Percentiles rank a stretch among this genome's conserved stretches.
These are phyloP conservation scores for Musa troglodytarum DNA, from an alignment of 176 grass and related monocot genomes.

Conservation along the genomic window DNA sequence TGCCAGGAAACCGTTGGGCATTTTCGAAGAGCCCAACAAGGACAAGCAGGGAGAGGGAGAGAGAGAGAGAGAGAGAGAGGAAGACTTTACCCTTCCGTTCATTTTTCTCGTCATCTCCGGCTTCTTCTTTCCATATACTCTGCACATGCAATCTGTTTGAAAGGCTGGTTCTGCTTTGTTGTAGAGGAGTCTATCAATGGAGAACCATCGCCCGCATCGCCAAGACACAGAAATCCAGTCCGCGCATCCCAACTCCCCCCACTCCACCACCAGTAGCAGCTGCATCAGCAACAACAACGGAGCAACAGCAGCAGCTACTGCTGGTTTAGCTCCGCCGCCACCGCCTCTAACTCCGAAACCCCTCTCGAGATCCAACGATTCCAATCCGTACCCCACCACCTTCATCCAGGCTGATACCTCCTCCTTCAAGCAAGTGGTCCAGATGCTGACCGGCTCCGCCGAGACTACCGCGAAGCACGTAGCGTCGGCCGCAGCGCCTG, in stretches of 20 bases:
- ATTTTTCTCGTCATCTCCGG: neutral
- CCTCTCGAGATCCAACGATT: conserved; percentile 38
- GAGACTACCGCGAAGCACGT: conserved; percentile 17
- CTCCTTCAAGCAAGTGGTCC: conserved; percentile 95
- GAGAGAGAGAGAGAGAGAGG: neutral
- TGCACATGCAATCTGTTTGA: neutral
- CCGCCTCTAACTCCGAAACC: conserved; percentile 34
- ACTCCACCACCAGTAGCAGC: conserved; percentile 19
- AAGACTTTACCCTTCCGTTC: neutral
- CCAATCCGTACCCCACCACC: conserved; percentile 70
- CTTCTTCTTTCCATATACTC: neutral
- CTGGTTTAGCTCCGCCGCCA: conserved; percentile 7
- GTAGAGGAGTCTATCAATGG: neutral
- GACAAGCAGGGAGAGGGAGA: neutral
- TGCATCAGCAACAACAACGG: conserved; percentile 26
- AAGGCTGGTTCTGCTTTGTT: neutral
- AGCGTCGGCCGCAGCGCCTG: conserved; percentile 13
- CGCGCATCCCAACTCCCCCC: conserved; percentile 8
- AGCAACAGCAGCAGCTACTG: conserved; percentile 10
- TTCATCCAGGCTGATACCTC: conserved; percentile 86
- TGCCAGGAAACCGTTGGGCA: neutral
- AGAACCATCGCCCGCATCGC: neutral
- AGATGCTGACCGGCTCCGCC: conserved; percentile 88
- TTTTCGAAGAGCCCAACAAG: neutral
- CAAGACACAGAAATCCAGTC: neutral